Percentiles rank a stretch among this genome's conserved stretches.
These are phyloP conservation scores for Dacryopinax spathularia DNA, from an alignment of 768 basidiomycete species.

Conservation along the genomic window DNA sequence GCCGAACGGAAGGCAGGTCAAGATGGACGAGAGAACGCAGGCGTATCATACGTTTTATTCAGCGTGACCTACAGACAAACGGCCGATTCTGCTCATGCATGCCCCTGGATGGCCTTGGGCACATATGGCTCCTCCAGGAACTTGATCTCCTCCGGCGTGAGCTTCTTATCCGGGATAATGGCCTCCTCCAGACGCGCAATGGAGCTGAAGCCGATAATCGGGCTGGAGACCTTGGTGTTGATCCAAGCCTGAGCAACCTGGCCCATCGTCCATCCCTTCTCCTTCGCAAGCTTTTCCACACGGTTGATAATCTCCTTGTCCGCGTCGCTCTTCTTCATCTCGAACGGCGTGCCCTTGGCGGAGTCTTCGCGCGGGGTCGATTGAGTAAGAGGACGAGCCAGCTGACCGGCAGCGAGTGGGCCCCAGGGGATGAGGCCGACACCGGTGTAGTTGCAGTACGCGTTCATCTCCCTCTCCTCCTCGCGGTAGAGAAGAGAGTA, in stretches of 20 bases:
- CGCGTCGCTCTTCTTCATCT: constrained; percentile 11
- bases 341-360: constrained; percentile 15
- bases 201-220: constrained; percentile 34
- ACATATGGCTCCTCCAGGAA: constrained; percentile 22
- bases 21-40: no score
- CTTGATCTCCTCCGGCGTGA: constrained; percentile 23
- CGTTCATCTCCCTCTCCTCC: constrained; percentile 14
- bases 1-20: no score
- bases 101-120: constrained; percentile 11
- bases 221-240: constrained; percentile 26
- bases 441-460: constrained; percentile 9
- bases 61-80: no score
- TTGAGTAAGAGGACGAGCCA: constrained; percentile 10
- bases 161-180: constrained; percentile 18
- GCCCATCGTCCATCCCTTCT: constrained; percentile 23
- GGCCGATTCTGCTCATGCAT: constrained; percentile 9
- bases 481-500: constrained; percentile 14
- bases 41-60: no score
- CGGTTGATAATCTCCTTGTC: constrained; percentile 18
- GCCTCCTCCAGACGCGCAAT: constrained; percentile 30
- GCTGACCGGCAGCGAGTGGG: constrained; percentile 14
- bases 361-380: constrained; percentile 8
- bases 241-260: constrained; percentile 25
- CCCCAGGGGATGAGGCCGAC: constrained; percentile 18
- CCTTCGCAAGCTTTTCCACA: constrained; percentile 20